These are phyloP conservation scores for Elongisporangium anandrum DNA, from an alignment of 352 stramenopile species.

Conservation along the genomic window DNA sequence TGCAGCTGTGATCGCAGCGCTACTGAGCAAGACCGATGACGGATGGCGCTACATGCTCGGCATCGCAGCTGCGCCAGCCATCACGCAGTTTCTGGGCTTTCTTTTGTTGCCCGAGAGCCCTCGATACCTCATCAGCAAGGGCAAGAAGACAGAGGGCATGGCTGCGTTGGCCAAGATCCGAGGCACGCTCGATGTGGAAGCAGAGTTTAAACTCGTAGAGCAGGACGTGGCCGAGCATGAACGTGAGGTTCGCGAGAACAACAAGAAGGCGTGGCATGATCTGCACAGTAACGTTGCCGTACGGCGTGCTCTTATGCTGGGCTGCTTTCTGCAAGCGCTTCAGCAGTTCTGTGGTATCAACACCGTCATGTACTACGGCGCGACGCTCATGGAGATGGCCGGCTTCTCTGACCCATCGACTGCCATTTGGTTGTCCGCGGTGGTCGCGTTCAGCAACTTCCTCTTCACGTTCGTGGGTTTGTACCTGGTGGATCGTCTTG, in stretches of 20 bases:
- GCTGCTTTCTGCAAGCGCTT: conserved; percentile 56
- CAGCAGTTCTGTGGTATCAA: conserved; percentile 84
- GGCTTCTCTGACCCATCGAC: conserved; percentile 66
- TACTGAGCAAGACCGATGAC: conserved; percentile 40
- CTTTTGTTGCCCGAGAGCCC: conserved; percentile 63
- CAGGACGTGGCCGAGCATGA: conserved; percentile 21
- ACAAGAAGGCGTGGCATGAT: conserved; percentile 25
- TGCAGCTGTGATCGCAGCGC: conserved; percentile 50
- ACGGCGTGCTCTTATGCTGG: conserved; percentile 38
- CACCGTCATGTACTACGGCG: conserved; percentile 87
- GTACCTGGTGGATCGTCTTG: conserved; percentile 47
- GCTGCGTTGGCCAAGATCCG: conserved; percentile 46
- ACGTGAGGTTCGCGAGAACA: conserved; percentile 13
- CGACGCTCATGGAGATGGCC: conserved; percentile 79
- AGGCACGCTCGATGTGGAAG: conserved; percentile 39
- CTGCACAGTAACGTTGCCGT: conserved; percentile 27
- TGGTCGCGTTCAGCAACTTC: conserved; percentile 75
- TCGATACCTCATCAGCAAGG: conserved; percentile 52
- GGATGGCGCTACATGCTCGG: conserved; percentile 84
- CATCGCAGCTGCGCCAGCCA: conserved; percentile 51
- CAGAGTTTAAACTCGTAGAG: conserved; percentile 56
- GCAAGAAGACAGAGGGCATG: conserved; percentile 36
- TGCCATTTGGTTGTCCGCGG: conserved; percentile 74
- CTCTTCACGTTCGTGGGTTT: conserved; percentile 63
- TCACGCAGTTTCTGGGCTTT: conserved; percentile 70